These are phyloP conservation scores for Knufia fluminis DNA, from an alignment of 2,329 filamentous ascomycete species.

Conservation along the genomic window DNA sequence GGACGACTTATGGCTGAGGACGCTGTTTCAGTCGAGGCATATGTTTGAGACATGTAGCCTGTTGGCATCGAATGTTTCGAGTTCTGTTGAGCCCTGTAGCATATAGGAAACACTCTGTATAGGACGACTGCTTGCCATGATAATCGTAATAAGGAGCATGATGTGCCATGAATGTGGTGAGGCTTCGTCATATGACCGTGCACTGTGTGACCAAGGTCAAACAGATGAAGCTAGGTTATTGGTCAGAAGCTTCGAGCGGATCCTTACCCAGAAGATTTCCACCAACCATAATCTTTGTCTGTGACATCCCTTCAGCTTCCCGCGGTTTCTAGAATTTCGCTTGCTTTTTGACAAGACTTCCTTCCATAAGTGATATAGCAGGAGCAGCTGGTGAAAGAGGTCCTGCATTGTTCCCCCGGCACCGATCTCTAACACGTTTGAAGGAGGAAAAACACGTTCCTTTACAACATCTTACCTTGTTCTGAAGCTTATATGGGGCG, in stretches of 20 bases:
- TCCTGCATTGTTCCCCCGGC: too few species aligned
- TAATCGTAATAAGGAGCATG: too few species aligned
- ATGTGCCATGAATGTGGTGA: too few species aligned
- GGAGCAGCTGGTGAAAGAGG: neutral
- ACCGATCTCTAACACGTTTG: too few species aligned
- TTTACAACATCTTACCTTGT: neutral
- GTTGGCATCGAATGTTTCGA: neutral
- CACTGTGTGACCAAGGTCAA: too few species aligned
- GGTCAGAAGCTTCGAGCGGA: neutral
- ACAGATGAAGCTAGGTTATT: neutral
- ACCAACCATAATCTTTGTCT: neutral
- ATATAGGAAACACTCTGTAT: neutral
- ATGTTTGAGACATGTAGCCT: neutral
- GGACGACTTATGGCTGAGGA: constrained; percentile 6
- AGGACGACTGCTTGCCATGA: too few species aligned
- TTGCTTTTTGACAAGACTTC: neutral
- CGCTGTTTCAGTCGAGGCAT: constrained; percentile 5
- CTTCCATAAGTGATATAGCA: too few species aligned
- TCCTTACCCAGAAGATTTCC: neutral
- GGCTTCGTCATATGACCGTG: too few species aligned
- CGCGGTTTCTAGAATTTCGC: neutral
- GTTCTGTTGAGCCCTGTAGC: neutral
- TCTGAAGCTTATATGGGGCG: neutral
- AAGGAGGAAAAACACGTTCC: neutral
- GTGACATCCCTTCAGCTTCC: neutral